phyloP scores from a whole-genome alignment of 75 land plant genomes.

The Pinus tabuliformis region DNA sequence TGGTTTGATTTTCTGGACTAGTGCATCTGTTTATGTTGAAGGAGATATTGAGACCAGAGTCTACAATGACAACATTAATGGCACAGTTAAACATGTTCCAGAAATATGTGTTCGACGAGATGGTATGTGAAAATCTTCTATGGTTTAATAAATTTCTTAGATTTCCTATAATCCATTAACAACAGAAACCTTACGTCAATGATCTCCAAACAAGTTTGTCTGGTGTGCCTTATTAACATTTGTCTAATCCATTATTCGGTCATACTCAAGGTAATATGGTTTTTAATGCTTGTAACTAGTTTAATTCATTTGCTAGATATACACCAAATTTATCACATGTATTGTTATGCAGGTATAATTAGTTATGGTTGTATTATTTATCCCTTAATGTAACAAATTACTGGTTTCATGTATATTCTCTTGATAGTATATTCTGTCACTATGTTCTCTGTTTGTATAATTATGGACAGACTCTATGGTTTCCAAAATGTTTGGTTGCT shows the following conservation, averaged over 20 bases:
- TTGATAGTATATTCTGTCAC: neutral
- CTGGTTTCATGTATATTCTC: neutral
- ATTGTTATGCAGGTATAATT: too few species aligned
- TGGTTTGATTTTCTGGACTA: constrained; percentile 14
- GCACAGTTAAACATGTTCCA: constrained; percentile 61
- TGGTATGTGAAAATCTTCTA: constrained; percentile 43
- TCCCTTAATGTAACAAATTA: neutral
- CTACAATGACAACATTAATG: constrained; percentile 76
- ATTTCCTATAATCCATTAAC: neutral
- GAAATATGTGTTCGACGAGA: constrained; percentile 84
- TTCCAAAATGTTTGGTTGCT: neutral
- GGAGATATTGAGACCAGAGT: constrained; percentile 92
- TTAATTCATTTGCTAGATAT: neutral
- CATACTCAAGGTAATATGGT: neutral
- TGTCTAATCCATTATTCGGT: neutral
- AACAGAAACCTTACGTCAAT: neutral
- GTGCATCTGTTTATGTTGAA: constrained; percentile 81
- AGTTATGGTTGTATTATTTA: neutral
- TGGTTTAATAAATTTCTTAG: neutral
- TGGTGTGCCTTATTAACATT: neutral
- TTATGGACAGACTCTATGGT: neutral
- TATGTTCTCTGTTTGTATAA: neutral
- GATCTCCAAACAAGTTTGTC: neutral
- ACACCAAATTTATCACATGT: neutral
- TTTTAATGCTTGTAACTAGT: neutral